Base-by-base conservation (phyloP, 371 early-diverging fungal species). In the Neoconidiobolus thromboides region DNA sequence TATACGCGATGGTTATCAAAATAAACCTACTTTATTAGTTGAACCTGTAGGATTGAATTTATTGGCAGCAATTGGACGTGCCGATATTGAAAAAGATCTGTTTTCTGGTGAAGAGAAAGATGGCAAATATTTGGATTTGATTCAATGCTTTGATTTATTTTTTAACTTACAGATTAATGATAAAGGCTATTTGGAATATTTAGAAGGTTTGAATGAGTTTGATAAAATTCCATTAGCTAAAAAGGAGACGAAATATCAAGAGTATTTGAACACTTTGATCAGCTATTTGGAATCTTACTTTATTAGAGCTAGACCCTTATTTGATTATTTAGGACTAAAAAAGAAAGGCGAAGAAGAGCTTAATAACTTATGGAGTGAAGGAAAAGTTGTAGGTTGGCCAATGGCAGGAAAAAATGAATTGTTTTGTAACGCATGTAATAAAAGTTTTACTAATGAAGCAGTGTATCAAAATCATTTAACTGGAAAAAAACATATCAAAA, bases 51-150 rank as follows among this genome's bases (percentile, higher is more conserved):
- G 26, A 26, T 26, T 26, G 26, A 26, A 26, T 26, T 26, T 26
- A 26, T 26, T 26, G 26, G 26, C 78, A 58, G 66, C 67, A 12
- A 65, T 67, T 42, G 76, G 81, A 1, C 76, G 75, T 43, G 78
- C 78, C 15, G 74, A 72, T 14, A 78, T 76, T 62, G 62, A 73
- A 39, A 78, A 79, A 58, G 79, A 76, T 72, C 69, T 85, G 67
- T 96, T 95, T 67, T 85, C 89, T 26, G 96, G 94, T 15, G 96
- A 94, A 71, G 97, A 97, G 70, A 69, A 75, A 1, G 63, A 78
- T 43, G 98, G 98, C 40, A 72, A 81, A 43, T 91, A 85, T 60
- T 69, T 97, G 63, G 98, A 97, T 69, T 71, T 97, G 57, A 79
- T 92, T 64, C 37, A 43, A 10, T 7, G 10, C 15, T 58, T 47